phyloP scores from a whole-genome alignment of 495 filamentous ascomycete species.

The Aspergillus indologenus region DNA sequence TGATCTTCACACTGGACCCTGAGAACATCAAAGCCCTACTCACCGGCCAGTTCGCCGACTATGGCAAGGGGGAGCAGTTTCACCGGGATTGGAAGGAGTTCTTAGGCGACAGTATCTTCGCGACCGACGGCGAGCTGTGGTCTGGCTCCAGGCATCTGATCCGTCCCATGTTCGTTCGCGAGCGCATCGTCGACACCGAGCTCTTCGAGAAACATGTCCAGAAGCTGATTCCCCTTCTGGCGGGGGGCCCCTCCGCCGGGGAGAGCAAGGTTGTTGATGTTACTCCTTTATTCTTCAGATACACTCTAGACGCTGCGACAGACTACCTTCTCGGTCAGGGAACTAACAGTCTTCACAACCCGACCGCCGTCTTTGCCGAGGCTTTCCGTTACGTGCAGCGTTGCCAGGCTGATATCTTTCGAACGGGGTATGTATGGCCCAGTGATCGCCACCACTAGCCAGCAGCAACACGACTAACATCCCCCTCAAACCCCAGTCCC shows the following conservation, averaged over 20 bases:
- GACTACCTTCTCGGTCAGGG: slow-evolving; percentile 82
- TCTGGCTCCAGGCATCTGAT: slow-evolving; percentile 71
- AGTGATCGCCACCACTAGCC: neutral
- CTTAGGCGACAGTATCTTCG: slow-evolving; percentile 77
- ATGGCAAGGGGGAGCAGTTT: slow-evolving; percentile 69
- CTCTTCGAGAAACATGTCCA: slow-evolving; percentile 76
- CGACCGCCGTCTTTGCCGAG: slow-evolving; percentile 58
- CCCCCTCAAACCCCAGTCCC: slow-evolving; percentile 38
- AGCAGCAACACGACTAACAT: neutral
- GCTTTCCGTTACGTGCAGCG: slow-evolving; percentile 72
- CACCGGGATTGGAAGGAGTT: slow-evolving; percentile 69
- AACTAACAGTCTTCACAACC: slow-evolving; percentile 64
- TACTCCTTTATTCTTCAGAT: slow-evolving; percentile 70
- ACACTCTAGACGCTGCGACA: slow-evolving; percentile 78
- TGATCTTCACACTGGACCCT: slow-evolving; percentile 63
- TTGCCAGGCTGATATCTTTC: slow-evolving; percentile 58
- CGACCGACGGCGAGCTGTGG: slow-evolving; percentile 73
- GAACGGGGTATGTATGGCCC: slow-evolving; percentile 49
- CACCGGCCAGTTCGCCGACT: slow-evolving; percentile 67
- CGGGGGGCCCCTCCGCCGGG: slow-evolving; percentile 29
- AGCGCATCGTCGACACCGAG: slow-evolving; percentile 75
- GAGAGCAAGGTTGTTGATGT: slow-evolving; percentile 61
- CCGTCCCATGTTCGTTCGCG: slow-evolving; percentile 78
- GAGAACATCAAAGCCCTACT: slow-evolving; percentile 75
- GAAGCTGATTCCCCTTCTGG: slow-evolving; percentile 61